These are phyloP conservation scores for Aspergillus sparsus DNA, from an alignment of 495 filamentous ascomycete species.

Conservation along the genomic window DNA sequence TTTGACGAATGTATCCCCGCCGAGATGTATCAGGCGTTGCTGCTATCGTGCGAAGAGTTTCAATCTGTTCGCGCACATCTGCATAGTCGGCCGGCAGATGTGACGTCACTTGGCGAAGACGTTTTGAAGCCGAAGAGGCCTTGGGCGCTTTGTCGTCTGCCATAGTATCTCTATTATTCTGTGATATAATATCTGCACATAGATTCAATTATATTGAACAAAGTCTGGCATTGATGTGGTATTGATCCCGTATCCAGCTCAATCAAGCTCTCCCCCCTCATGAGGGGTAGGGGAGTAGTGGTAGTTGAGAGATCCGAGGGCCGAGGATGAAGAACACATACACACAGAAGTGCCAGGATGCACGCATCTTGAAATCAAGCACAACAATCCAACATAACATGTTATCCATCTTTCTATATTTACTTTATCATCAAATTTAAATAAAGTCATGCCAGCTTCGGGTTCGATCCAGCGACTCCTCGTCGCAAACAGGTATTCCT, in stretches of 20 bases:
- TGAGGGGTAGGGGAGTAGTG: constrained; percentile 23
- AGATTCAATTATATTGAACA: not conserved
- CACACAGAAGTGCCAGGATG: not conserved
- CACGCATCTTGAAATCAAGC: not conserved
- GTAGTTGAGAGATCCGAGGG: constrained; percentile 19
- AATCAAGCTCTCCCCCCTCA: not conserved
- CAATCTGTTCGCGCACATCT: constrained; percentile 57
- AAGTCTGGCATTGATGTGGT: not conserved
- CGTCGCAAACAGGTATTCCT: constrained; percentile 56
- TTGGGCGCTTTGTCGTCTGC: constrained; percentile 20
- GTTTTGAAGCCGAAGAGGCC: constrained; percentile 30
- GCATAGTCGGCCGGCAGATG: constrained; percentile 61
- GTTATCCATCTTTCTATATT: not conserved
- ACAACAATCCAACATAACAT: not conserved
- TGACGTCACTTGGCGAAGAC: constrained; percentile 40
- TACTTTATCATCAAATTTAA: not conserved
- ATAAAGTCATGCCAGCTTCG: constrained; percentile 23
- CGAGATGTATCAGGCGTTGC: constrained; percentile 53
- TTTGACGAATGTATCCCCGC: constrained; percentile 59
- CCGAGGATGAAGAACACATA: constrained; percentile 15
- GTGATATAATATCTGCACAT: not conserved
- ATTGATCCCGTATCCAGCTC: not conserved
- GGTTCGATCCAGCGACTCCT: constrained; percentile 54
- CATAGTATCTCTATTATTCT: not conserved
- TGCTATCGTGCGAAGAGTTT: constrained; percentile 50